phyloP scores from a whole-genome alignment of 2,329 filamentous ascomycete genomes.

The Alternaria ethzedia region DNA sequence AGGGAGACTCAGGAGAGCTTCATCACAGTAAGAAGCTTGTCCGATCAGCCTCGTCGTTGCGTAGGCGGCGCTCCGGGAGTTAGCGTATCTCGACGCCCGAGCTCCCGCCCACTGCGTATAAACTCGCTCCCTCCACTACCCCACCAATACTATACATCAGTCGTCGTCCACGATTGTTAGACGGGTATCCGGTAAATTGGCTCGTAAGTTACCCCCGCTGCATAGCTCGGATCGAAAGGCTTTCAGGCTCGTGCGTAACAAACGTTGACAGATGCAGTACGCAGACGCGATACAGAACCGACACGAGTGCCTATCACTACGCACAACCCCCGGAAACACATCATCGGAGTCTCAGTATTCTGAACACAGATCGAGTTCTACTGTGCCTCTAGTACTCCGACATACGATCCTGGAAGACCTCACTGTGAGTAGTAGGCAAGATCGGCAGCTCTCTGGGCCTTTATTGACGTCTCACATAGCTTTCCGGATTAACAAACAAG shows the following conservation, averaged over 20 bases:
- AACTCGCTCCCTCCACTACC: background rate
- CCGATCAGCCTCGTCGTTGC: background rate
- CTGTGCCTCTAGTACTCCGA: too few relatives aligned
- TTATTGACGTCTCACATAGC: too few relatives aligned
- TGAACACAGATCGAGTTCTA: too few relatives aligned
- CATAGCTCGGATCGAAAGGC: background rate
- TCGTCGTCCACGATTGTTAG: background rate
- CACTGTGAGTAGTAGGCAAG: too few relatives aligned
- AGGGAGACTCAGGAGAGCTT: background rate
- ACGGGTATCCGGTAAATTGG: background rate
- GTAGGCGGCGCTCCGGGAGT: background rate
- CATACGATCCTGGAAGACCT: too few relatives aligned
- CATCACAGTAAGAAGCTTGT: background rate
- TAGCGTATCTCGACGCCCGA: background rate
- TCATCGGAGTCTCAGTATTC: too few relatives aligned
- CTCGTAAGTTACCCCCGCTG: background rate
- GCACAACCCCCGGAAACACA: background rate
- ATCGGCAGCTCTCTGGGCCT: too few relatives aligned
- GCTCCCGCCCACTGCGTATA: background rate
- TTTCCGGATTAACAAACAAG: too few relatives aligned
- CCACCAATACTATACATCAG: background rate
- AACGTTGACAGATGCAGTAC: background rate
- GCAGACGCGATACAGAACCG: background rate
- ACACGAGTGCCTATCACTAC: background rate
- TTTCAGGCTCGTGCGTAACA: background rate